Evolutionary conservation across 805 yeast genomes (phyloP).

Genomic region (Cyberlindnera suaveolens): DNA sequence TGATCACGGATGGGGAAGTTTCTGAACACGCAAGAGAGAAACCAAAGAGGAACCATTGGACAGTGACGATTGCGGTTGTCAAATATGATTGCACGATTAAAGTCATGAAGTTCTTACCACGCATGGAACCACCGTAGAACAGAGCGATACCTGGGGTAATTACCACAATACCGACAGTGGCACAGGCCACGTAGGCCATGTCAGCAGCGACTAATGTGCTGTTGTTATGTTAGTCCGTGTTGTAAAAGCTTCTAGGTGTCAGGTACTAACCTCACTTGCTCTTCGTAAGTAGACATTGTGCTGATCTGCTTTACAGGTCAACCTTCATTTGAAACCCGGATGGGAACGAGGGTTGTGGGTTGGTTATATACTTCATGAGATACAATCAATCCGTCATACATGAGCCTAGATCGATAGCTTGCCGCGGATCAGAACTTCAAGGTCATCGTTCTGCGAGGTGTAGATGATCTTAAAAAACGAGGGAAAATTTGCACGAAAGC

Average conservation of each 20-base stretch:
- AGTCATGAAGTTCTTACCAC: constrained; percentile 76
- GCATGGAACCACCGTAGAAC: constrained; percentile 57
- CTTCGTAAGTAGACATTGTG: not conserved
- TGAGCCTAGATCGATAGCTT: no score
- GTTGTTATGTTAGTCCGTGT: not conserved
- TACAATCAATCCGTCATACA: no score
- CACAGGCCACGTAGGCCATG: constrained; percentile 39
- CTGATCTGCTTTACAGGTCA: not conserved
- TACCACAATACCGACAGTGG: constrained; percentile 42
- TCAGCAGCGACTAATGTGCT: constrained; percentile 35
- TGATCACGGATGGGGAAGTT: constrained; percentile 62
- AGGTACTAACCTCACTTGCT: not conserved
- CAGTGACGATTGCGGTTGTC: constrained; percentile 62
- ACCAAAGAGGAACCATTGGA: constrained; percentile 98
- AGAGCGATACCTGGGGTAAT: constrained; percentile 95
- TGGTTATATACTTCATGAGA: no score
- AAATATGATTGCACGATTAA: constrained; percentile 71
- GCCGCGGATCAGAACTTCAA: no score
- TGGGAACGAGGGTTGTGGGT: no score
- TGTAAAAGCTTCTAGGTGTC: not conserved
- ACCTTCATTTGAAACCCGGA: not conserved
- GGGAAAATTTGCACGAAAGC: no score
- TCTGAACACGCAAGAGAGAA: constrained; percentile 81
- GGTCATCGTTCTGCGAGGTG: no score
- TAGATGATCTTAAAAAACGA: no score